These are phyloP conservation scores for Fusarium oxysporum DNA, from an alignment of 2,329 filamentous ascomycete species.

Conservation along the genomic window DNA sequence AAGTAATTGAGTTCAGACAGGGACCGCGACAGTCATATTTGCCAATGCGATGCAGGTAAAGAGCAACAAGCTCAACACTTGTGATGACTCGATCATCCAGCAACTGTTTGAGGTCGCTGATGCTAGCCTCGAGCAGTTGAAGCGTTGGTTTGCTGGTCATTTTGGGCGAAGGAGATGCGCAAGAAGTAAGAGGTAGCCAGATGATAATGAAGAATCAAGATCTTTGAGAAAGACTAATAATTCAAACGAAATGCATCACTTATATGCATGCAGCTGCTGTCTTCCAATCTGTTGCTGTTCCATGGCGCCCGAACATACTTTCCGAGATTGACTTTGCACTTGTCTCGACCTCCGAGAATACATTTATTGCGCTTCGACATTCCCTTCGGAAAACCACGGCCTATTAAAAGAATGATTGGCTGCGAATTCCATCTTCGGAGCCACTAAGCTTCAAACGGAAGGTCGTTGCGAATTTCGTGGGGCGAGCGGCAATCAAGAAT, in stretches of 20 bases:
- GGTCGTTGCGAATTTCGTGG: not conserved
- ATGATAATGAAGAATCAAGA: not conserved
- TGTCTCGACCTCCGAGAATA: not conserved
- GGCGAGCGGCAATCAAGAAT: no score
- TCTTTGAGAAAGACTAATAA: not conserved
- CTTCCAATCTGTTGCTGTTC: accelerated
- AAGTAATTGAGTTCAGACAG: constrained; percentile 44
- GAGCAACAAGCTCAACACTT: constrained; percentile 45
- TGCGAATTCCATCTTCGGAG: accelerated
- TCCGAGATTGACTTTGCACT: not conserved
- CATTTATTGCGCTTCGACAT: not conserved
- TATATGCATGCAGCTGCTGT: not conserved
- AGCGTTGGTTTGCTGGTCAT: not conserved
- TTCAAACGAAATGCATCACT: no score
- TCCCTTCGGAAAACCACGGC: no score
- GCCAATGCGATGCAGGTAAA: constrained; percentile 44
- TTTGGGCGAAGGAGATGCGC: accelerated
- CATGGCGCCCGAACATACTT: accelerated
- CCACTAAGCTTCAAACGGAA: not conserved
- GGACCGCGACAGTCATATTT: constrained; percentile 43
- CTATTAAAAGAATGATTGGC: not conserved
- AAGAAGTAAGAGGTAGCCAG: accelerated
- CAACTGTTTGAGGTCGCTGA: not conserved
- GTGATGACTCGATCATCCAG: not conserved
- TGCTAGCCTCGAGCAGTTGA: accelerated